Percentiles rank a stretch among this genome's conserved stretches.
These are phyloP conservation scores for Wallacemonas sp. DNA, from an alignment of 208 protist genomes.

Conservation along the genomic window DNA sequence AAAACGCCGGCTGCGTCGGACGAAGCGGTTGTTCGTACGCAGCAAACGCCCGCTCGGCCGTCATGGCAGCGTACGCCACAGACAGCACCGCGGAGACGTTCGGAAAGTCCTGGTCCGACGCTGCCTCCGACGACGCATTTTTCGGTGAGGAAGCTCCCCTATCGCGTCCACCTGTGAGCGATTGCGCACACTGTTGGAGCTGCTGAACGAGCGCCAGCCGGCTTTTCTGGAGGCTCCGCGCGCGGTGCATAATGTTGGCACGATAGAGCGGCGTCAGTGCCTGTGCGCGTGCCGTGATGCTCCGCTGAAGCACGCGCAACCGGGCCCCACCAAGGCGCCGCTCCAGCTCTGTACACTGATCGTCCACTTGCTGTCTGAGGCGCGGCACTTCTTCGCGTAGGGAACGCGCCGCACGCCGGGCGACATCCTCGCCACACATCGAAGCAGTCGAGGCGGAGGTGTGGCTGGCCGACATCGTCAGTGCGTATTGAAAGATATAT, in stretches of 20 bases:
- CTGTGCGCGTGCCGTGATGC: conserved; percentile 10
- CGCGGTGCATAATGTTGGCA: conserved; percentile 8
- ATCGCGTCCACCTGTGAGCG: conserved; percentile 2
- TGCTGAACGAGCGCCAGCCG: conserved; percentile 13
- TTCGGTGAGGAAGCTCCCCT: not conserved
- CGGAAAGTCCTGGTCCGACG: not conserved
- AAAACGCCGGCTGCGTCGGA: not conserved
- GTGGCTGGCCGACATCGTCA: no score
- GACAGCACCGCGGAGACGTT: not conserved
- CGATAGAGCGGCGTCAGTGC: conserved; percentile 4
- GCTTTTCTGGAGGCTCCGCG: not conserved
- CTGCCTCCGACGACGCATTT: not conserved
- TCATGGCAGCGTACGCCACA: not conserved
- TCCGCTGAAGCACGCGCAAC: not conserved
- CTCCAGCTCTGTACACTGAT: conserved; percentile 8
- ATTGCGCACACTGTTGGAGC: conserved; percentile 14
- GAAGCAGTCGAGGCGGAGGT: no score
- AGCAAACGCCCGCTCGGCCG: not conserved
- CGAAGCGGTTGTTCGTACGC: conserved; percentile 6
- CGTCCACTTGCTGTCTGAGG: not conserved
- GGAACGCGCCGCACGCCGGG: not conserved
- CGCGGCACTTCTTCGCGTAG: conserved; percentile 1
- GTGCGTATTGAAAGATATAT: no score
- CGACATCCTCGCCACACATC: no score
- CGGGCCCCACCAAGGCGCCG: conserved; percentile 9